Base-by-base conservation (phyloP, 768 basidiomycete species). In the Clitopilus hobsonii region DNA sequence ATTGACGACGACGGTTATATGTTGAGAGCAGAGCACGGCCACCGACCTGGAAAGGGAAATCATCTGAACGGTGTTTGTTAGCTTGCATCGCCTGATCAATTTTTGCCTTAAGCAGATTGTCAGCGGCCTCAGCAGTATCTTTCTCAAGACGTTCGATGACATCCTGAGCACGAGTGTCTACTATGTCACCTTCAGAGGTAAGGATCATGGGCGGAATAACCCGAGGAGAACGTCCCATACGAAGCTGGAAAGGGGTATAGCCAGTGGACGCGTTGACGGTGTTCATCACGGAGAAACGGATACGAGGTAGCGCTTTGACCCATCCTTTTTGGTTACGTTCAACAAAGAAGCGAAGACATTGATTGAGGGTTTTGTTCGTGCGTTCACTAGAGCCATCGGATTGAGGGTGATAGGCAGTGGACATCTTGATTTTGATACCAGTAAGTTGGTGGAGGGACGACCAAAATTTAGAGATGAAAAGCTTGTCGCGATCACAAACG, bases 11-110 rank as follows among this genome's bases (percentile, higher is more conserved):
- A 0, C 66, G 60, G 45, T 77, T 59, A 7, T 58, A 38, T 0
- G 72, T 77, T 0, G 72, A 70, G 0, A 79, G 58, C 58, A 74
- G 60, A 1, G 79, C 74, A 0, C 27, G 20, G 38, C 78, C 73
- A 0, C 74, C 72, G 0, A 69, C 62, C 0, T 62, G 26, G 57
- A 67, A 74, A 0, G 24, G 5, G 5, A 55, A 47, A 16, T 74
- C 67, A 0, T 56, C 52, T 0, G 28, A 54, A 0, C 68, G 64
- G n/a, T 61, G 30, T 38, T 60, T 51, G 51, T 77, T 73, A 0
- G 71, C 69, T 1, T 66, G 59, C 5, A 51, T 38, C 0, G 72
- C 67, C 52, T 78, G 75, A 0, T 49, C 4, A 0, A 71, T 56
- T 26, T 70, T 70, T 0, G 64, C 60, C 0, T 53, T 32, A 0